Percentiles rank a stretch among this genome's conserved stretches.
Conservation (phyloP, 2,329 filamentous ascomycete species). For the Diaporthe vaccinii region DNA sequence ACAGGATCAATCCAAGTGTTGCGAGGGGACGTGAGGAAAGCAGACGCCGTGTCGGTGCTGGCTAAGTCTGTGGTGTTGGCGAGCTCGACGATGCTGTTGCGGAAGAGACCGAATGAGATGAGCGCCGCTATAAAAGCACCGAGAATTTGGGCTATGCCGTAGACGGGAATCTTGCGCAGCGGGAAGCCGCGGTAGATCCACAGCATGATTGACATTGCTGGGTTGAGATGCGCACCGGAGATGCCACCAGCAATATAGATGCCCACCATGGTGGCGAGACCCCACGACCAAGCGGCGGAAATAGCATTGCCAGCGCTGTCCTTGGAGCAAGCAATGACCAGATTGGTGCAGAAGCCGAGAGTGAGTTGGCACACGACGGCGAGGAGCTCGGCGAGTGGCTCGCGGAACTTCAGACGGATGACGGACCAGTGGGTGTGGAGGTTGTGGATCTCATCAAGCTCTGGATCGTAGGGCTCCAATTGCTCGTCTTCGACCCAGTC, state of each 20-base stretch:
- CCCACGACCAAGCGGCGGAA: conserved; percentile 63
- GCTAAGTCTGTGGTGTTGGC: conserved; percentile 41
- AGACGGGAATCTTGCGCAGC: conserved; percentile 62
- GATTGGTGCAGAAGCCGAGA: conserved; percentile 64
- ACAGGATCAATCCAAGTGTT: conserved; percentile 52
- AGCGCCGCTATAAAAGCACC: conserved; percentile 64
- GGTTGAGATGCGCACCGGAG: conserved; percentile 61
- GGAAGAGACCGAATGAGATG: conserved; percentile 59
- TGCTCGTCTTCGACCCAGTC: conserved; percentile 39
- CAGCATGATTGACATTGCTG: conserved; percentile 57
- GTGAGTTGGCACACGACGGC: conserved; percentile 55
- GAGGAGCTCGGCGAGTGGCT: conserved; percentile 66
- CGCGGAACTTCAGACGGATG: conserved; percentile 64
- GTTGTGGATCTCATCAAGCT: conserved; percentile 61
- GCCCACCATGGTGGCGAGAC: conserved; percentile 65
- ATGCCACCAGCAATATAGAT: conserved; percentile 63
- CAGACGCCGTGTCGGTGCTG: conserved; percentile 51
- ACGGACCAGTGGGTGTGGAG: conserved; percentile 61
- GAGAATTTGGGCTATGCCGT: conserved; percentile 65
- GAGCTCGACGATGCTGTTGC: conserved; percentile 51
- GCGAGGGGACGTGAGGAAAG: conserved; percentile 60
- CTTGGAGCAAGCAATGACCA: conserved; percentile 56
- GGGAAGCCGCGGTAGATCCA: conserved; percentile 67
- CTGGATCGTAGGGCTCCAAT: conserved; percentile 36
- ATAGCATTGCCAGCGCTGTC: conserved; percentile 55